These are phyloP conservation scores for Carex littledalei DNA, from an alignment of 176 grass and related monocot species.

Conservation along the genomic window DNA sequence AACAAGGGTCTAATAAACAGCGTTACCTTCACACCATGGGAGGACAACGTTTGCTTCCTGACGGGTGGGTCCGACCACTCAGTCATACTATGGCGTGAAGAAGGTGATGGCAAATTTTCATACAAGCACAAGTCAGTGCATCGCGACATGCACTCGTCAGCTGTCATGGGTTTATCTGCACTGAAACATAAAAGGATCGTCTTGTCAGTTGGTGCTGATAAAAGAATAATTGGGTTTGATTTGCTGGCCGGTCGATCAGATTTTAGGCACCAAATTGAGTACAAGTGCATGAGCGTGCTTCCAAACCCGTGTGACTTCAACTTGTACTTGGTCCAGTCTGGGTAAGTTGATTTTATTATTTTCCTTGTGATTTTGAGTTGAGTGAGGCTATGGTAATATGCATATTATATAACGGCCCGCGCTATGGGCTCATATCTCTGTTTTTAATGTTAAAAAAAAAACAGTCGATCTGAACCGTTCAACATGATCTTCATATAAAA, in stretches of 20 bases:
- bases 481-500: too few species aligned
- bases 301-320: constrained; percentile 87
- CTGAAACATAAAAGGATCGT: constrained; percentile 74
- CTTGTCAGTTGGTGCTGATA: constrained; percentile 85
- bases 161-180: constrained; percentile 76
- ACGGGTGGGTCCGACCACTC: constrained; percentile 83
- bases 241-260: constrained; percentile 59
- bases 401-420: too few species aligned
- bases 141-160: constrained; percentile 66
- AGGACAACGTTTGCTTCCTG: constrained; percentile 51
- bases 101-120: constrained; percentile 29
- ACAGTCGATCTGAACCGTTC: too few species aligned
- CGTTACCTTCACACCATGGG: constrained; percentile 89
- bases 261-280: constrained; percentile 74
- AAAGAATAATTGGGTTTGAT: constrained; percentile 83
- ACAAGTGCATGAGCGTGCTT: constrained; percentile 90
- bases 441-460: too few species aligned
- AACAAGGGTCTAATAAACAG: constrained; percentile 87
- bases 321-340: constrained; percentile 93
- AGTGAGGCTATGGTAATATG: too few species aligned
- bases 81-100: constrained; percentile 79
- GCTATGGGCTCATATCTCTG: too few species aligned
- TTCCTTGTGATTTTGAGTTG: constrained; percentile 15
- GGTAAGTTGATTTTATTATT: constrained; percentile 44
- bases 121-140: constrained; percentile 76